A percentile compares a stretch with the other conserved stretches of the same genome.
phyloP scores from a whole-genome alignment of 73 alveolate genomes.

The Uronychia setigera region DNA sequence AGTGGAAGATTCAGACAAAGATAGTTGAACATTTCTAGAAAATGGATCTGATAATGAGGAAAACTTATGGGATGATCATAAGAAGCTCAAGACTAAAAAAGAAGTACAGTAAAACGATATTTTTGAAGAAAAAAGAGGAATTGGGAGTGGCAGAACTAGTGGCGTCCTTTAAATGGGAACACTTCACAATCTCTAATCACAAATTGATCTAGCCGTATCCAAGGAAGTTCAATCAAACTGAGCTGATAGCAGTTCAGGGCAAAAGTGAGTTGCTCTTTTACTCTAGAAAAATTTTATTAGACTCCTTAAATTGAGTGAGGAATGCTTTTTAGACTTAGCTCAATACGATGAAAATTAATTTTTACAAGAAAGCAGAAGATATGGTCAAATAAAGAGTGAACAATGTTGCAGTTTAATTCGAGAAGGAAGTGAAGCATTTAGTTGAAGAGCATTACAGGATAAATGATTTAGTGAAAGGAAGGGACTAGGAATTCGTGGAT shows the following conservation, averaged over 20 bases:
- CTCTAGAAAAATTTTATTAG: neutral
- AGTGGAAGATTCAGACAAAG: neutral
- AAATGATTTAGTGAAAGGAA: neutral
- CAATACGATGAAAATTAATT: neutral
- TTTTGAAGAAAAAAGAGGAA: neutral
- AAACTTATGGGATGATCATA: too few relatives aligned
- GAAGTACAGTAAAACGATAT: too few relatives aligned
- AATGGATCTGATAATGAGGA: too few relatives aligned
- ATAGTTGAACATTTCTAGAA: neutral
- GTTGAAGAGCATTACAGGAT: neutral
- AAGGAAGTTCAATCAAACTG: neutral
- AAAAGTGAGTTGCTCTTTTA: neutral
- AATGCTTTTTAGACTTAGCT: neutral
- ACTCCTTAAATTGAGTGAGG: neutral
- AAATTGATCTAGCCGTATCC: neutral
- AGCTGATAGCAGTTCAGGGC: neutral
- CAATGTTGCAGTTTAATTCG: neutral
- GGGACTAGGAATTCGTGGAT: too few relatives aligned
- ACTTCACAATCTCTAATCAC: neutral
- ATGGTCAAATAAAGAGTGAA: neutral
- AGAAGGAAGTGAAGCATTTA: neutral
- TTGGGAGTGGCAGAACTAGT: neutral
- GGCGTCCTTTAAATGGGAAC: neutral
- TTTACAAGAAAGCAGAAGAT: neutral
- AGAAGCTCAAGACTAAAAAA: too few relatives aligned